phyloP scores from a whole-genome alignment of 2,329 filamentous ascomycete species.

The Aspergillus tamarii region DNA sequence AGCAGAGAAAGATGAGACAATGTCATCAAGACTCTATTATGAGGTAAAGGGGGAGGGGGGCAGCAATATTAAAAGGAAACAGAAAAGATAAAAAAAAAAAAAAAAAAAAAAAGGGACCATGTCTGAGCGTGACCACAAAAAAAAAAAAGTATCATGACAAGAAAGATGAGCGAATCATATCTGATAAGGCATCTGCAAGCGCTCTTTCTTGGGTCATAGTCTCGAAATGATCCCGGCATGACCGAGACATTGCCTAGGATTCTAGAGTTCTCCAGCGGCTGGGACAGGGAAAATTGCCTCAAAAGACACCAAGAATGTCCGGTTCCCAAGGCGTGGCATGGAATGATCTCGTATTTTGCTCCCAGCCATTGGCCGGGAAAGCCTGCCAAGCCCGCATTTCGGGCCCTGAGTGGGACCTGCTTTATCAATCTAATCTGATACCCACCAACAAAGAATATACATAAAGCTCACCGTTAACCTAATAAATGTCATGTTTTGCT shows the following conservation, averaged over 20 bases:
- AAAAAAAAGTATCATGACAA: background rate
- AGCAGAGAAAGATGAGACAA: background rate
- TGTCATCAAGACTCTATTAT: background rate
- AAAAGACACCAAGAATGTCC: background rate
- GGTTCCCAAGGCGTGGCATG: background rate
- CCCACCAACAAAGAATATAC: background rate
- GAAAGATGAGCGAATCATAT: background rate
- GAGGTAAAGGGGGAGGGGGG: background rate
- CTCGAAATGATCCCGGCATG: background rate
- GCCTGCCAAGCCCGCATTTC: background rate
- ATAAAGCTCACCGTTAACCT: background rate
- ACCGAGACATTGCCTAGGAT: background rate
- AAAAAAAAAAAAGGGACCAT: too few relatives aligned
- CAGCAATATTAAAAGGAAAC: background rate
- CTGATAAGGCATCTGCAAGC: background rate
- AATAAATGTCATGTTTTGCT: background rate
- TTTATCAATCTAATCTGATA: conserved; percentile 6
- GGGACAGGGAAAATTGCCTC: background rate
- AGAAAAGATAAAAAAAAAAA: background rate
- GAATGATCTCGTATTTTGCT: background rate
- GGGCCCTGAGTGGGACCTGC: background rate
- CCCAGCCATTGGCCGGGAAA: background rate
- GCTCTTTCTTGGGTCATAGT: background rate
- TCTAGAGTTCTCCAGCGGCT: background rate
- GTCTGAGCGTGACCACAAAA: background rate